Base-by-base conservation (phyloP, 2,329 filamentous ascomycete genomes). In the Aspergillus piperis region DNA sequence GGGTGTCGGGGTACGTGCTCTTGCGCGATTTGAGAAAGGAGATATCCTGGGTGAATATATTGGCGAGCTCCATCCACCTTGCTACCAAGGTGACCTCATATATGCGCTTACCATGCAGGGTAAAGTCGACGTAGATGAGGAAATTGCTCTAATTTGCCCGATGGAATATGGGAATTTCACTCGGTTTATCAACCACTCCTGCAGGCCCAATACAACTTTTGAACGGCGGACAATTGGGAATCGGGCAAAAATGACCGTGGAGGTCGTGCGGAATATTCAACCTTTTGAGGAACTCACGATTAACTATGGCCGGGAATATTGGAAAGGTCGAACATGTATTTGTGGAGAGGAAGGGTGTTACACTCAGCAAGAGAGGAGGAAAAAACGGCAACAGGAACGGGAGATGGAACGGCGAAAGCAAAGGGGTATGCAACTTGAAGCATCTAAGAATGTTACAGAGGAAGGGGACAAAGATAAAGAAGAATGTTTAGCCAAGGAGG, bases 161-260 rank as follows among this genome's bases (percentile, higher is more conserved):
- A 62, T 63, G 15, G 42, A 50, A 4, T 63, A 61, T 52, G 74
- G 74, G 6, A 75, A 74, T 49, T 77, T 74, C 64, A 74, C 73
- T 5, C 68, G 75, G 15, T 78, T 68, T 44, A 64, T 75, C 36
- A 77, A 73, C 54, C 75, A 77, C 54, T 75, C 72, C 1, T 78
- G 75, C 62, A 62, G 72, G 2, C 39, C 73, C 11, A 60, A 58
- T 11, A 66, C 64, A 2, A 6, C 17, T 2, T 76, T 73, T 49
- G 6, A 6, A 1, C 17, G 15, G 2, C 54, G 58, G 21, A 59
- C 65, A 0, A 55, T 71, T 19, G 75, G 75, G 10, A 52, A 66
- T 5, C 53, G 60, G 13, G 57, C 54, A 4, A 57, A 64, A 4
- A 67, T 69, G 23, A 62, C 63, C 3, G 54, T 75, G 13, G 50